Conservation (phyloP, 495 filamentous ascomycete genomes). For the Neurospora cerealis region DNA sequence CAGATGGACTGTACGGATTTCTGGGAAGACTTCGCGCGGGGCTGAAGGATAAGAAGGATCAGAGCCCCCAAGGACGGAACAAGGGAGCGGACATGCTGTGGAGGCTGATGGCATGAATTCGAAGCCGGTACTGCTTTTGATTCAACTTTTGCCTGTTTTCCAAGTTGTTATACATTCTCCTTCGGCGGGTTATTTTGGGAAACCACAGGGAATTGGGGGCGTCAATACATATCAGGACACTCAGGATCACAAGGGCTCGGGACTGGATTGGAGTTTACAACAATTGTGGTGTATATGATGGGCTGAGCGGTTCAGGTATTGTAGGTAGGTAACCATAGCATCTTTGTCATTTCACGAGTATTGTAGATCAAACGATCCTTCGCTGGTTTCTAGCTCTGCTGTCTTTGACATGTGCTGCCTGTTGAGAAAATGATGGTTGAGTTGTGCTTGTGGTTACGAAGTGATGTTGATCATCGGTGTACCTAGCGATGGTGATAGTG, state of each 20-base stretch:
- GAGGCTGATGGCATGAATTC: background rate
- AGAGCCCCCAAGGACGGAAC: background rate
- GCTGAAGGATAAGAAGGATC: background rate
- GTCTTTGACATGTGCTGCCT: background rate
- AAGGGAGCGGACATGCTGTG: background rate
- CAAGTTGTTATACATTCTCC: background rate
- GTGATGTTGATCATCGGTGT: background rate
- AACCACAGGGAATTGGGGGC: background rate
- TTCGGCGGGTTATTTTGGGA: background rate
- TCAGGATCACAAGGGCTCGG: background rate
- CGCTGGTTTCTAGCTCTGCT: background rate
- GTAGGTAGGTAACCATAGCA: background rate
- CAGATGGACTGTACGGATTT: background rate
- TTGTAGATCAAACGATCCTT: background rate
- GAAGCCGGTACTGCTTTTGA: background rate
- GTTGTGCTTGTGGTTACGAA: background rate
- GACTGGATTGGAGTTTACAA: background rate
- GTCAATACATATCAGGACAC: background rate
- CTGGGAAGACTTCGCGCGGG: background rate
- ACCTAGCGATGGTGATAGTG: background rate
- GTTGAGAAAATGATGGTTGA: background rate
- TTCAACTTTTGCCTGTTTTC: background rate
- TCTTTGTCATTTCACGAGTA: background rate
- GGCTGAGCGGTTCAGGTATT: background rate
- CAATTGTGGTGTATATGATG: background rate